Conservation (phyloP, 768 basidiomycete species). For the Lentinula detonsa region DNA sequence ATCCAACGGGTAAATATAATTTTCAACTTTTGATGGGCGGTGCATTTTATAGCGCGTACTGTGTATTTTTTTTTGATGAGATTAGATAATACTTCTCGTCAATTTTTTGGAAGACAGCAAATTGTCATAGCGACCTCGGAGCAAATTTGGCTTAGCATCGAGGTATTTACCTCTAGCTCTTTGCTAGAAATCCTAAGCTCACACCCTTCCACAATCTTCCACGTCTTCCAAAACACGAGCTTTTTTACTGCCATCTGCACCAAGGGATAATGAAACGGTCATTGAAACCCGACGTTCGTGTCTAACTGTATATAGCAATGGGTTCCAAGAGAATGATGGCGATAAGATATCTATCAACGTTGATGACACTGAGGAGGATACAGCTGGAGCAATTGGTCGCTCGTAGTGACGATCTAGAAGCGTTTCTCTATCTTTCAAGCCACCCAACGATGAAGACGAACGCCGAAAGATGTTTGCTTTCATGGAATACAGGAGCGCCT, state of each 20-base stretch:
- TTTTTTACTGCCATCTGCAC: neutral
- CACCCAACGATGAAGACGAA: no score
- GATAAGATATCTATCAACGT: neutral
- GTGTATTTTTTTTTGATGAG: neutral
- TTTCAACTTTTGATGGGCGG: neutral
- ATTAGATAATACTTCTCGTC: neutral
- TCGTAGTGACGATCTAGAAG: no score
- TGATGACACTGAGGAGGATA: no score
- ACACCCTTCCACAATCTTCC: no score
- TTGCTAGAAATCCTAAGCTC: no score
- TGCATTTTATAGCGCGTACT: neutral
- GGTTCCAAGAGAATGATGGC: neutral
- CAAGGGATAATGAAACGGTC: neutral
- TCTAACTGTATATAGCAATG: neutral
- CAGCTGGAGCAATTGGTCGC: neutral
- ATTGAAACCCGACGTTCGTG: neutral
- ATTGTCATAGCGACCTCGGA: neutral
- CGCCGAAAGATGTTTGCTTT: no score
- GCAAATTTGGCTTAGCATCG: neutral
- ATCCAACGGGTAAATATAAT: neutral
- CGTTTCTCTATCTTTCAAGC: no score
- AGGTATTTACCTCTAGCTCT: no score
- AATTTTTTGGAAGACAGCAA: neutral
- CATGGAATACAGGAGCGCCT: no score
- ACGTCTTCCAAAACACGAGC: neutral